A percentile compares a stretch with the other conserved stretches of the same genome.
phyloP scores from a whole-genome alignment of 768 basidiomycete genomes.

The Russula ochroleuca region DNA sequence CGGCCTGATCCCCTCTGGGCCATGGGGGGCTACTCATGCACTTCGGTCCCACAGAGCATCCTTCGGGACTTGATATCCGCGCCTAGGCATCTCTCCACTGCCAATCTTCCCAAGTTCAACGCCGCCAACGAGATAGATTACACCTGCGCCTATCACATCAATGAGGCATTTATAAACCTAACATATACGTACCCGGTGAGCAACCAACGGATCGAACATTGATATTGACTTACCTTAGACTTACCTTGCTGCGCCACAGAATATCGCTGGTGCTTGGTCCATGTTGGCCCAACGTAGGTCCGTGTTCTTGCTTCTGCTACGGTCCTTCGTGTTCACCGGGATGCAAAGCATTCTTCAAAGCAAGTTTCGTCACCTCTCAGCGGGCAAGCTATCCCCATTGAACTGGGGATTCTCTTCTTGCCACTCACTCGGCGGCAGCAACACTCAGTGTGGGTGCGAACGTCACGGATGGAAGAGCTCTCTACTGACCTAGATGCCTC shows the following conservation, averaged over 20 bases:
- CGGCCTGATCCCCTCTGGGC: neutral
- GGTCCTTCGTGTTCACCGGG: neutral
- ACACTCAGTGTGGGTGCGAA: neutral
- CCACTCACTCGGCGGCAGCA: neutral
- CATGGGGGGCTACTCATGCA: neutral
- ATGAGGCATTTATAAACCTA: no score
- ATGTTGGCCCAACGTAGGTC: neutral
- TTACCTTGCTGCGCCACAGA: neutral
- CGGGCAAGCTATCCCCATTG: no score
- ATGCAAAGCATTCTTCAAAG: neutral
- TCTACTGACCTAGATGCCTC: neutral
- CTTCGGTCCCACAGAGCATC: no score
- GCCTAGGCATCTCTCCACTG: no score
- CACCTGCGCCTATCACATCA: no score
- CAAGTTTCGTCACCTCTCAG: no score
- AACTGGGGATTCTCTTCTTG: neutral
- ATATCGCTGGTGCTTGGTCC: neutral
- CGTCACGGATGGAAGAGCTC: neutral
- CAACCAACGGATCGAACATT: neutral
- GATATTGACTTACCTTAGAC: neutral
- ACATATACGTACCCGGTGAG: neutral
- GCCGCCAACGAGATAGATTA: neutral
- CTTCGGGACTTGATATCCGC: no score
- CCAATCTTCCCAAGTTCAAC: neutral
- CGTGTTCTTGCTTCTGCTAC: neutral